phyloP scores from a whole-genome alignment of 2,329 filamentous ascomycete genomes.

The Trichophaea hybrida region DNA sequence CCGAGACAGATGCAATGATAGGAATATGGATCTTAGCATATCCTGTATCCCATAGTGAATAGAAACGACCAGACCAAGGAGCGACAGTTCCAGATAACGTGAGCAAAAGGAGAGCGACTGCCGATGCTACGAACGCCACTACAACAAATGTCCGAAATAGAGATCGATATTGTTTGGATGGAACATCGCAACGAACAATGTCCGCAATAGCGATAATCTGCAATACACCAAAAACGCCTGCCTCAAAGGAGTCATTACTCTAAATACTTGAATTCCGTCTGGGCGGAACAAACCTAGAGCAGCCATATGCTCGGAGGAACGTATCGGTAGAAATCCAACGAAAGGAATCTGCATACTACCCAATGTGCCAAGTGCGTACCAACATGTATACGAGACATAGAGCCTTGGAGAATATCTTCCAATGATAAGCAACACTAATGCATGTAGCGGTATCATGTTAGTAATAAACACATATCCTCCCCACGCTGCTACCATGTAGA shows the following conservation, averaged over 20 bases:
- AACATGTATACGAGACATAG: slow-evolving; percentile 94
- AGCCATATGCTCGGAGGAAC: slow-evolving; percentile 97
- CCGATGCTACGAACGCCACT: slow-evolving; percentile 55
- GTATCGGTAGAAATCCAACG: slow-evolving; percentile 89
- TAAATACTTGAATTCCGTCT: neutral
- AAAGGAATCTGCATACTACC: slow-evolving; percentile 99
- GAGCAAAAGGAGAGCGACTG: slow-evolving; percentile 62
- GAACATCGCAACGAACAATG: slow-evolving; percentile 74
- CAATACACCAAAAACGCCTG: slow-evolving; percentile 86
- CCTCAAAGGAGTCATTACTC: neutral
- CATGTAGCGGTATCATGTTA: slow-evolving; percentile 84
- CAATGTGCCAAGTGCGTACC: slow-evolving; percentile 90
- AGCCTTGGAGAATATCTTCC: slow-evolving; percentile 85
- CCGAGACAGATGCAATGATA: slow-evolving; percentile 98
- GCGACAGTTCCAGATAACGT: slow-evolving; percentile 85
- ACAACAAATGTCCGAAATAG: slow-evolving; percentile 66
- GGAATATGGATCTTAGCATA: slow-evolving; percentile 99
- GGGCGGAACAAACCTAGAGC: slow-evolving; percentile 55
- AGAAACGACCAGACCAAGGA: slow-evolving; percentile 96
- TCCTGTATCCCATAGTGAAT: slow-evolving; percentile 96
- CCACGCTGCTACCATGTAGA: slow-evolving; percentile 99
- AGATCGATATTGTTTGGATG: slow-evolving; percentile 85
- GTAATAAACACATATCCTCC: slow-evolving; percentile 99
- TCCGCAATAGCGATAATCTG: slow-evolving; percentile 88
- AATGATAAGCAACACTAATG: slow-evolving; percentile 91